Evolutionary conservation across 176 grass and related monocot genomes (phyloP).

Genomic region (Hyparrhenia diplandra): DNA sequence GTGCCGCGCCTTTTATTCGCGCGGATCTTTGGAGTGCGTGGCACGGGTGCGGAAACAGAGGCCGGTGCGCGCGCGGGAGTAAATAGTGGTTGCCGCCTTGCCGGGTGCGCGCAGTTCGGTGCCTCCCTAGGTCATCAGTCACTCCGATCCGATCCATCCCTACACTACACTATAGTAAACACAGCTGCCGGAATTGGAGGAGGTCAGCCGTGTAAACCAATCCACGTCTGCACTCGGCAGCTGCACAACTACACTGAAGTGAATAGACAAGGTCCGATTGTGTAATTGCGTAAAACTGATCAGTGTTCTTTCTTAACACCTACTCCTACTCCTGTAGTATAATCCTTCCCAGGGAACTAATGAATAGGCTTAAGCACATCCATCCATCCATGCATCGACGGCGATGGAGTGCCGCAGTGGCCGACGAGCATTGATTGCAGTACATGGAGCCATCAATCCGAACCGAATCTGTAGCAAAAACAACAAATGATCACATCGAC

Average conservation of each 20-base stretch:
- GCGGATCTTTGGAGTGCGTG: background rate
- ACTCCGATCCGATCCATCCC: background rate
- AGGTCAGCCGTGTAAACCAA: background rate
- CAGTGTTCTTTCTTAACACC: background rate
- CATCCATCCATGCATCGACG: background rate
- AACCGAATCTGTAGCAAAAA: background rate
- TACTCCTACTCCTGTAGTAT: background rate
- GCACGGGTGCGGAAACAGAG: no score
- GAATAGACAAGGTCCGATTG: background rate
- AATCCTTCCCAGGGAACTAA: background rate
- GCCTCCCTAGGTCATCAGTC: background rate
- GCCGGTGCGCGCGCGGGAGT: no score
- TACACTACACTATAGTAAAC: no score
- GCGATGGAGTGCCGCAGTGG: background rate
- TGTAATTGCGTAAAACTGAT: background rate
- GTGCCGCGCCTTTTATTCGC: slow-evolving; percentile 24
- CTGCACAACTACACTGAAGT: background rate
- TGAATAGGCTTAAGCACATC: background rate
- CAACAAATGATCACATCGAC: background rate
- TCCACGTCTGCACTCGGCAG: background rate
- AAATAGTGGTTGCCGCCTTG: background rate
- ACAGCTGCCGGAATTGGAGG: no score
- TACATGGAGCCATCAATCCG: background rate
- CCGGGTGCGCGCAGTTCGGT: background rate
- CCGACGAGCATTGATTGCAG: slow-evolving; percentile 16